Conservation (phyloP, 495 filamentous ascomycete genomes). For the Penicillium parvum region DNA sequence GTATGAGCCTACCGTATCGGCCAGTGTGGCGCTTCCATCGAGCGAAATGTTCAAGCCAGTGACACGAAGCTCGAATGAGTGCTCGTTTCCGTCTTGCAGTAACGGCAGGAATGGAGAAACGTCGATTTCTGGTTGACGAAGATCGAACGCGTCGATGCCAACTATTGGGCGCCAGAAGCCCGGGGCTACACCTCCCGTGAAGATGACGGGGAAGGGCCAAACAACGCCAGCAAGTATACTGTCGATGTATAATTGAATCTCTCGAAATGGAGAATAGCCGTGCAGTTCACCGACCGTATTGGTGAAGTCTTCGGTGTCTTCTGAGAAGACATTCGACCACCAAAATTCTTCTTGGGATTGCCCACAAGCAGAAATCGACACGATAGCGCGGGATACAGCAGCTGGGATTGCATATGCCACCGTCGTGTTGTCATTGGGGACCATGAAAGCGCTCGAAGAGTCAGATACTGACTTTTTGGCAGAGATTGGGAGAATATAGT, state of each 20-base stretch:
- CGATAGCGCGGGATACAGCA: slow-evolving; percentile 63
- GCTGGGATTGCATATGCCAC: slow-evolving; percentile 53
- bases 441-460: slow-evolving; percentile 59
- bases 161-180: slow-evolving; percentile 81
- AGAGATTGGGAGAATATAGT: slow-evolving; percentile 75
- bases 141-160: slow-evolving; percentile 79
- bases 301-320: slow-evolving; percentile 58
- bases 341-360: slow-evolving; percentile 83
- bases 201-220: slow-evolving; percentile 85
- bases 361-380: slow-evolving; percentile 73
- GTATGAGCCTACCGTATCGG: slow-evolving; percentile 58
- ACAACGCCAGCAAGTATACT: slow-evolving; percentile 69
- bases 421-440: slow-evolving; percentile 63
- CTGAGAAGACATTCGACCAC: slow-evolving; percentile 76
- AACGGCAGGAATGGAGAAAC: slow-evolving; percentile 72
- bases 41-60: slow-evolving; percentile 53
- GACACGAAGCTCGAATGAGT: slow-evolving; percentile 69
- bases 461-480: slow-evolving; percentile 48
- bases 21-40: slow-evolving; percentile 46
- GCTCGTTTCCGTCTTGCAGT: slow-evolving; percentile 58
- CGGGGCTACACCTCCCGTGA: slow-evolving; percentile 81
- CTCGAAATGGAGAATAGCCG: slow-evolving; percentile 74
- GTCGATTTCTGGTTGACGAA: slow-evolving; percentile 79
- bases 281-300: slow-evolving; percentile 53
- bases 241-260: slow-evolving; percentile 78